phyloP scores from a whole-genome alignment of 73 alveolate genomes.

The Paramecium bursaria region DNA sequence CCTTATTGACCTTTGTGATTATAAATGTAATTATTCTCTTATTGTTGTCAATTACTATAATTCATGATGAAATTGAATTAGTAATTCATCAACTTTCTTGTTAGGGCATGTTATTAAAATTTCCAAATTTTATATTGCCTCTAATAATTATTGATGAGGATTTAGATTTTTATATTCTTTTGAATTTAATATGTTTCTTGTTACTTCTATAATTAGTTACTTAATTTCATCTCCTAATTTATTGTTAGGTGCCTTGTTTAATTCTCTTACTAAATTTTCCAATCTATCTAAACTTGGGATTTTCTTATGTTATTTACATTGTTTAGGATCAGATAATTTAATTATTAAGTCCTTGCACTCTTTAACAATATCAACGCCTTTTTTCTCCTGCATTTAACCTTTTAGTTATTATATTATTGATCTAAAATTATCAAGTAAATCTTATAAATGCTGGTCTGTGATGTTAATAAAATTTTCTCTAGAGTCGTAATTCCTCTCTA shows the following conservation, averaged over 20 bases:
- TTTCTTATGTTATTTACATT: not conserved
- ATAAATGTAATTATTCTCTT: no score
- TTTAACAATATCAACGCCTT: conserved; percentile 36
- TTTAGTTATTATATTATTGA: not conserved
- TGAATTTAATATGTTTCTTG: not conserved
- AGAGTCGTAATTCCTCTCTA: conserved; percentile 14
- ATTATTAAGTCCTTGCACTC: conserved; percentile 43
- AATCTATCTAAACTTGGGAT: conserved; percentile 23
- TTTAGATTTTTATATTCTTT: not conserved
- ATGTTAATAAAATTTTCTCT: conserved; percentile 33
- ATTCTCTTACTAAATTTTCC: conserved; percentile 22
- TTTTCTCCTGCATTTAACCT: not conserved
- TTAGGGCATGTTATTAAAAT: conserved; percentile 14
- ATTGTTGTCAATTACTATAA: not conserved
- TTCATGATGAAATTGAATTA: conserved; percentile 16
- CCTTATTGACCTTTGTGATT: no score
- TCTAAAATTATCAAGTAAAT: conserved; percentile 23
- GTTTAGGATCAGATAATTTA: not conserved
- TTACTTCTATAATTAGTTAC: not conserved
- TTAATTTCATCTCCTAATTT: conserved; percentile 11
- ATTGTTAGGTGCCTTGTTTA: not conserved
- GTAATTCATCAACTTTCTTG: conserved; percentile 23
- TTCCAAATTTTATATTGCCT: conserved; percentile 18
- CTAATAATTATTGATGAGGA: not conserved
- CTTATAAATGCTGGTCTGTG: not conserved